phyloP scores from a whole-genome alignment of 2,329 filamentous ascomycete species.

The Fusarium musae region DNA sequence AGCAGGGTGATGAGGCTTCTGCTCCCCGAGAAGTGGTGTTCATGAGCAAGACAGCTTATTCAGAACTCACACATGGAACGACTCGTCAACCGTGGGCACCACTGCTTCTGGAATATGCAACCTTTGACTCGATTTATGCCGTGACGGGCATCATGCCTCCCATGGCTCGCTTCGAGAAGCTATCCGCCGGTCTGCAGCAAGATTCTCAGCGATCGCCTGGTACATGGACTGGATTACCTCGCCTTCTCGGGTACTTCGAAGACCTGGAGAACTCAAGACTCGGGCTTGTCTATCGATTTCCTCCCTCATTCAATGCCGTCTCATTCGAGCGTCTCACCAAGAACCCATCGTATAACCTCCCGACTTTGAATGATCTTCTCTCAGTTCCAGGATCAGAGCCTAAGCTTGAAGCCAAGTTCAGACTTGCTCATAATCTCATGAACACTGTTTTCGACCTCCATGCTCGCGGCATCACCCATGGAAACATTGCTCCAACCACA shows the following conservation, averaged over 20 bases:
- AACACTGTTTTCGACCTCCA: slow-evolving; percentile 81
- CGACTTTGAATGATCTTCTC: slow-evolving; percentile 66
- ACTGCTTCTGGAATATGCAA: slow-evolving; percentile 77
- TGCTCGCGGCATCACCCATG: slow-evolving; percentile 74
- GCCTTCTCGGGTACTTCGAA: slow-evolving; percentile 77
- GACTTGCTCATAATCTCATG: slow-evolving; percentile 76
- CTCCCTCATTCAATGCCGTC: slow-evolving; percentile 70
- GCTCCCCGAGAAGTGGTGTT: slow-evolving; percentile 59
- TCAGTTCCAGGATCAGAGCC: slow-evolving; percentile 66
- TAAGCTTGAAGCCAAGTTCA: slow-evolving; percentile 79
- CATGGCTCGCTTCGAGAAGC: slow-evolving; percentile 72
- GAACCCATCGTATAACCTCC: slow-evolving; percentile 61
- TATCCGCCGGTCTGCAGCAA: slow-evolving; percentile 67
- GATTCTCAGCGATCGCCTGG: slow-evolving; percentile 62
- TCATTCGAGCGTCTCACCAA: slow-evolving; percentile 63
- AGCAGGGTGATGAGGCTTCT: slow-evolving; percentile 51
- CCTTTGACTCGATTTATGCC: slow-evolving; percentile 71
- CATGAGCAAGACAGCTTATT: slow-evolving; percentile 63
- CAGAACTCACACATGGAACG: slow-evolving; percentile 57
- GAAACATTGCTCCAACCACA: slow-evolving; percentile 74
- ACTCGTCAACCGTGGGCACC: slow-evolving; percentile 61
- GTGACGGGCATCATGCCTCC: slow-evolving; percentile 71
- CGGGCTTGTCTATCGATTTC: slow-evolving; percentile 80
- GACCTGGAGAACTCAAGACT: slow-evolving; percentile 76
- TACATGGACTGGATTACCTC: slow-evolving; percentile 71